Conservation (phyloP, 1,139 yeast species). For the Maudiozyma humilis region DNA sequence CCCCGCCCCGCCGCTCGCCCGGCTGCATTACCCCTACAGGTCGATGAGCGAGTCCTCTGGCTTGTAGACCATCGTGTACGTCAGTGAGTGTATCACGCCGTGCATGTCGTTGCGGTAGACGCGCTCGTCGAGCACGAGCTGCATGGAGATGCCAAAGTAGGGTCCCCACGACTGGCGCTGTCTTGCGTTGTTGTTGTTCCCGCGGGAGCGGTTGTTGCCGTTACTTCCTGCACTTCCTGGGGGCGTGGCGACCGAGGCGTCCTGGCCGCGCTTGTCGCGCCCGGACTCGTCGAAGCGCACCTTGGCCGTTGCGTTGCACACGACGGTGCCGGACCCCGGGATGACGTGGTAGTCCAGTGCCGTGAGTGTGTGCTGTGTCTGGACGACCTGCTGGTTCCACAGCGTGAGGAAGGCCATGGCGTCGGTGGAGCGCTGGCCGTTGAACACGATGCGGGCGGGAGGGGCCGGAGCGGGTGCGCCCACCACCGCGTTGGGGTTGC, state of each 20-base stretch:
- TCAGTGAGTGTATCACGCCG: constrained; percentile 45
- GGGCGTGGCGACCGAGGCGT: constrained; percentile 36
- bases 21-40: neutral
- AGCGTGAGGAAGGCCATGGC: constrained; percentile 53
- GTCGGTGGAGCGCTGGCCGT: constrained; percentile 59
- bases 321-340: constrained; percentile 56
- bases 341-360: constrained; percentile 60
- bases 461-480: constrained; percentile 61
- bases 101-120: constrained; percentile 39
- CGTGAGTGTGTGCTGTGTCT: constrained; percentile 53
- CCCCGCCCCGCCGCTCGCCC: too few species aligned
- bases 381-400: constrained; percentile 53
- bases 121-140: constrained; percentile 50
- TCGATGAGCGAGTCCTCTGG: constrained; percentile 32
- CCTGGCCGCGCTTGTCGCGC: constrained; percentile 51
- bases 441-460: constrained; percentile 44
- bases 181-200: constrained; percentile 7
- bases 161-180: constrained; percentile 49
- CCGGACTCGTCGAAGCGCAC: constrained; percentile 73
- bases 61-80: constrained; percentile 56
- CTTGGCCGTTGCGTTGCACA: constrained; percentile 52
- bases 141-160: constrained; percentile 59
- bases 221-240: constrained; percentile 12
- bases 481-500: constrained; percentile 34
- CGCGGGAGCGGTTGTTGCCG: neutral